Conservation (phyloP, 371 early-diverging fungal species). For the Nematocida major region DNA sequence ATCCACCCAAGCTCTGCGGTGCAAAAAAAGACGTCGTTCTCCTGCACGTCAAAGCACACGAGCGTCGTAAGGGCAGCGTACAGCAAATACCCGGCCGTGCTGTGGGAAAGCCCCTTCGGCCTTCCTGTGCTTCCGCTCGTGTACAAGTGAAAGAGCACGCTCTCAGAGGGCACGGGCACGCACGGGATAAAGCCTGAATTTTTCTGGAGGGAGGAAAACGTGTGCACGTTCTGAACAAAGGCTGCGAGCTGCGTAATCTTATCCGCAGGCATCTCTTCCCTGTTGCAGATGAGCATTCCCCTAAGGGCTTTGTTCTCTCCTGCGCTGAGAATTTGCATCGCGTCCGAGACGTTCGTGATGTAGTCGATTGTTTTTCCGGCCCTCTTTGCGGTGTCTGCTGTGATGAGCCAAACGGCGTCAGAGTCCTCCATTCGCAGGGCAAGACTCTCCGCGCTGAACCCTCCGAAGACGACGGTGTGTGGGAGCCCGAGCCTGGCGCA, state of each 20-base stretch:
- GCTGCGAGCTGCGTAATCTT: conserved; percentile 68
- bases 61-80: conserved; percentile 74
- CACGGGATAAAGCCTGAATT: conserved; percentile 68
- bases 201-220: no score
- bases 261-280: conserved; percentile 76
- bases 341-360: background rate
- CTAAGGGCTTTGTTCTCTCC: background rate
- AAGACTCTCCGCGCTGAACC: conserved; percentile 78
- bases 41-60: conserved; percentile 69
- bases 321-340: background rate
- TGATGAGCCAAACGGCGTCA: conserved; percentile 79
- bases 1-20: conserved; percentile 71
- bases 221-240: no score
- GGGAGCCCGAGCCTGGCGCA: conserved; percentile 81
- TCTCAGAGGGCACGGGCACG: conserved; percentile 72
- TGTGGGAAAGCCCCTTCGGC: conserved; percentile 93
- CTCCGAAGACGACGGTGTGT: conserved; percentile 86
- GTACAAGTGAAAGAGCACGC: conserved; percentile 82
- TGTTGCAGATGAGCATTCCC: conserved; percentile 23
- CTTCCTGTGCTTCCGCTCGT: conserved; percentile 85
- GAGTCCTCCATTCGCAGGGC: conserved; percentile 86
- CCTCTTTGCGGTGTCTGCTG: conserved; percentile 77
- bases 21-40: conserved; percentile 71
- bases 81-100: conserved; percentile 83
- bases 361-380: conserved; percentile 65